Base-by-base conservation (phyloP, 2,329 filamentous ascomycete genomes). In the Aspergillus pseudoviridinutans region DNA sequence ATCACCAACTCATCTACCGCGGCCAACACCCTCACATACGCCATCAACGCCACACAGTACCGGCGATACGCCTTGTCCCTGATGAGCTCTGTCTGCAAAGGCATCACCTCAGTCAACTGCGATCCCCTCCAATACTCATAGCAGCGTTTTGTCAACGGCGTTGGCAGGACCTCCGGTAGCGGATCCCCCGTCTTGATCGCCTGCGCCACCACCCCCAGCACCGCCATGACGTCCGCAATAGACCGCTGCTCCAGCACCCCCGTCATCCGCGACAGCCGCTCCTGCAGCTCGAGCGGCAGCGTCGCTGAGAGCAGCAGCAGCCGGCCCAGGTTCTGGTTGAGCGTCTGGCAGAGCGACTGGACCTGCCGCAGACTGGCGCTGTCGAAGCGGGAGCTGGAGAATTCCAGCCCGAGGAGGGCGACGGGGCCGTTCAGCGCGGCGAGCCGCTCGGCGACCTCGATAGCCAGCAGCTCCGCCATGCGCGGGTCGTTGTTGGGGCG, bases 211-310 rank as follows among this genome's bases (percentile, higher is more conserved):
- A 82, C 73, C 1, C 68, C 70, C 0, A 83, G 63, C 2, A 82
- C 78, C 1, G 78, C 78, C 80, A 82, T 83, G 52, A 80, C 61
- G 28, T 82, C 80, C 3, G 77, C 79, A 9, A 83, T 76, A n/a
- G 69, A 70, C 1, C 70, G 67, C 17, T 80, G 74, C 29, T 80
- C 76, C 0, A 77, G 62, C 1, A 81, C 64, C 1, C 80, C 79
- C 0, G 71, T 69, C 0, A 69, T 65, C 0, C 61, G 68, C 0
- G 72, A 67, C 0, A 83, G 69, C 0, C 77, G 74, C 1, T 66
- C 61, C 46, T 79, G 79, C 1, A 80, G 69, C 0, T 75, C 62
- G 2, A 67, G 64, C 0, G 80, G 76, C 0, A 78, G 60, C 0
- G 68, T 67, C 0, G 64, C 65, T 0, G 73, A 72, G 3, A 75